Conservation (phyloP, 2,329 filamentous ascomycete species). For the Xylaria polymorpha region DNA sequence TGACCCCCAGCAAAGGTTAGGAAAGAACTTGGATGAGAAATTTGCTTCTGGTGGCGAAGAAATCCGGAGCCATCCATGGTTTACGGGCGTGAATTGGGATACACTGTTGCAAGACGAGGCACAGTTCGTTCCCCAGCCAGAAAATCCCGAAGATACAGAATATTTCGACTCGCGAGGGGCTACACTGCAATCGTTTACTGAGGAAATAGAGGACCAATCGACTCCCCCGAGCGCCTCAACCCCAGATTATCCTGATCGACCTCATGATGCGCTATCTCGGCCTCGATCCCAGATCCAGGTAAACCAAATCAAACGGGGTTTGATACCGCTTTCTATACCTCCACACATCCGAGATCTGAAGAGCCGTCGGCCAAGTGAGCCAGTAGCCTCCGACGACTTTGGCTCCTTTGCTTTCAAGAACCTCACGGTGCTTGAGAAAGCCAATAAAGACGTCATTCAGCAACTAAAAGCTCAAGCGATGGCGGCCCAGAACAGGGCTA, state of each 20-base stretch:
- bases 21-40: constrained; percentile 86
- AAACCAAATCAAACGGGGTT: constrained; percentile 85
- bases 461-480: constrained; percentile 93
- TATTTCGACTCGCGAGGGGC: constrained; percentile 96
- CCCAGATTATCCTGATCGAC: constrained; percentile 85
- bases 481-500: constrained; percentile 69
- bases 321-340: constrained; percentile 96
- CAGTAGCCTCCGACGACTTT: constrained; percentile 90
- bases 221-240: constrained; percentile 79
- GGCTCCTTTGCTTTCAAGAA: constrained; percentile 98
- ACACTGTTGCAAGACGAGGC: constrained; percentile 93
- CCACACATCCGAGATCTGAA: constrained; percentile 94
- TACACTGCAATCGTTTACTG: constrained; percentile 89
- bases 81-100: constrained; percentile 87
- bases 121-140: constrained; percentile 90
- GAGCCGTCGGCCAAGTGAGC: constrained; percentile 89
- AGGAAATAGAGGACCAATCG: constrained; percentile 91
- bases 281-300: constrained; percentile 80
- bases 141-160: constrained; percentile 96
- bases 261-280: constrained; percentile 92
- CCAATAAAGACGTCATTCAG: constrained; percentile 98
- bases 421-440: constrained; percentile 93
- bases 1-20: constrained; percentile 83
- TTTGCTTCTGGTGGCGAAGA: constrained; percentile 87
- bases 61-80: constrained; percentile 91